These are phyloP conservation scores for Quercus variabilis DNA, from an alignment of 306 rosid species.

Conservation along the genomic window DNA sequence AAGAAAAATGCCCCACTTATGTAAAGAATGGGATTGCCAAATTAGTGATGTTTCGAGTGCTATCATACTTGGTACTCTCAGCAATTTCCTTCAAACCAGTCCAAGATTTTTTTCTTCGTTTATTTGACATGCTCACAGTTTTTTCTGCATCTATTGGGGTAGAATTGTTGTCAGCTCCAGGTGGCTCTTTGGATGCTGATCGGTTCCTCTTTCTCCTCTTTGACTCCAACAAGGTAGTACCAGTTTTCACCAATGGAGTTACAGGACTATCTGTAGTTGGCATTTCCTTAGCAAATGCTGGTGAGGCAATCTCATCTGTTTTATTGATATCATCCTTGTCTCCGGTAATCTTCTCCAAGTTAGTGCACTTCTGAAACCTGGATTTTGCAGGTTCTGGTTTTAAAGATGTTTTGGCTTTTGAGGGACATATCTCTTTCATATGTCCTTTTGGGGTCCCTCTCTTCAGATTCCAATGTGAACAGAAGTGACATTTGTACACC, in stretches of 20 bases:
- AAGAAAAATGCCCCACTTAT: neutral
- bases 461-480: conserved; percentile 55
- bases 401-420: conserved; percentile 26
- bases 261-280: conserved; percentile 12
- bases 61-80: conserved; percentile 25
- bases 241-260: conserved; percentile 26
- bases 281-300: neutral
- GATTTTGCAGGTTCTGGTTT: conserved; percentile 21
- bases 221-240: conserved; percentile 24
- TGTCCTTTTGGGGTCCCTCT: conserved; percentile 63
- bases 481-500: conserved; percentile 63
- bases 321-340: conserved; percentile 20
- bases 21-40: conserved; percentile 44
- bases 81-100: conserved; percentile 76
- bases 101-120: conserved; percentile 65
- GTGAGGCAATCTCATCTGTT: conserved; percentile 13
- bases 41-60: conserved; percentile 15
- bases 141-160: conserved; percentile 28
- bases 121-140: conserved; percentile 30
- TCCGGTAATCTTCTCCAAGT: conserved; percentile 16
- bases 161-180: conserved; percentile 26
- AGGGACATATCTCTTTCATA: conserved; percentile 45
- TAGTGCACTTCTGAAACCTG: conserved; percentile 1
- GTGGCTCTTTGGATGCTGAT: conserved; percentile 28
- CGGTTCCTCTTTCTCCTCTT: conserved; percentile 47